Percentiles rank a stretch among this genome's conserved stretches.
Evolutionary conservation across 106 monocot species (phyloP).

Genomic region (Dendrobium nobile): DNA sequence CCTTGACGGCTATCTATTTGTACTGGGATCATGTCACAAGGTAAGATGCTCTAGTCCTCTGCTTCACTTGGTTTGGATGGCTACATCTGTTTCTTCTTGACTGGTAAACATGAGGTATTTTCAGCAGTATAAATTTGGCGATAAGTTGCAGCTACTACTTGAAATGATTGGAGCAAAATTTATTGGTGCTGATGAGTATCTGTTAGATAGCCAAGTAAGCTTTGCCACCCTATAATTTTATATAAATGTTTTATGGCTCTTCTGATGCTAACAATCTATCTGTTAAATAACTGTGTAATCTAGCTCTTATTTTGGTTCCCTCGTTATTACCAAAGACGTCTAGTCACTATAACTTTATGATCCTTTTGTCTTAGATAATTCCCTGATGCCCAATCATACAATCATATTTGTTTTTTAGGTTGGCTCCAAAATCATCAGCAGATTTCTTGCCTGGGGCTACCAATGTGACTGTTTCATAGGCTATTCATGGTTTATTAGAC

Average conservation of each 20-base stretch:
- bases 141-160: constrained; percentile 45
- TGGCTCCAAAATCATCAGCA: neutral
- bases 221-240: neutral
- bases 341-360: neutral
- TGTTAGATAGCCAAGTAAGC: constrained; percentile 43
- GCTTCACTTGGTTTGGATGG: neutral
- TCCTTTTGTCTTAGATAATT: neutral
- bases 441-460: neutral
- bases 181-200: constrained; percentile 42
- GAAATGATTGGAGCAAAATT: constrained; percentile 48
- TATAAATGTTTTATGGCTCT: neutral
- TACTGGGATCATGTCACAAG: constrained; percentile 44
- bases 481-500: neutral
- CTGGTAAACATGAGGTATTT: constrained; percentile 5
- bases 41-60: constrained; percentile 20
- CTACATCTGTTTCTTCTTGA: neutral
- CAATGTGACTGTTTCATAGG: neutral
- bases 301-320: neutral
- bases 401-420: neutral
- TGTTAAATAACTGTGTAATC: neutral
- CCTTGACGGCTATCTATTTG: constrained; percentile 60
- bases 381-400: neutral
- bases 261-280: neutral
- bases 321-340: neutral
- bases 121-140: constrained; percentile 74